These are phyloP conservation scores for Lactarius akahatsu DNA, from an alignment of 768 basidiomycete genomes.

Conservation along the genomic window DNA sequence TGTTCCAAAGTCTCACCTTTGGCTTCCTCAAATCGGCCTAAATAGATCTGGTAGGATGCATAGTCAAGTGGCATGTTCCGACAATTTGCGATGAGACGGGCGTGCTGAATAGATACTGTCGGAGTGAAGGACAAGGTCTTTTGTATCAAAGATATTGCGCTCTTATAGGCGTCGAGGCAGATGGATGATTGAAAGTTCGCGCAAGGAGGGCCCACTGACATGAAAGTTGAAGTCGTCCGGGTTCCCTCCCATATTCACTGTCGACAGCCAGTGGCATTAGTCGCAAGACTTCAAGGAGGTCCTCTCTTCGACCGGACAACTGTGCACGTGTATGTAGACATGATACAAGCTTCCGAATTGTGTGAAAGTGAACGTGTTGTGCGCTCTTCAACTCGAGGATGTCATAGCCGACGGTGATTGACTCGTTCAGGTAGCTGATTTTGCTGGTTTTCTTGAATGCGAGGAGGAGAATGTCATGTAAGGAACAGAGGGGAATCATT, in stretches of 20 bases:
- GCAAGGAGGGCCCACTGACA: background rate
- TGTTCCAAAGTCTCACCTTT: background rate
- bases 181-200: background rate
- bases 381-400: background rate
- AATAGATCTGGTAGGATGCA: background rate
- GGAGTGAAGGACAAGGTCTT: background rate
- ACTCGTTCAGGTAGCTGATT: background rate
- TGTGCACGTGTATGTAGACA: background rate
- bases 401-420: background rate
- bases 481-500: background rate
- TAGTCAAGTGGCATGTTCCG: background rate
- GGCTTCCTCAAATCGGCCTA: background rate
- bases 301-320: background rate
- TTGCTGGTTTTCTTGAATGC: background rate
- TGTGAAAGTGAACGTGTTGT: background rate
- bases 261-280: background rate
- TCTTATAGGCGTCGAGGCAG: background rate
- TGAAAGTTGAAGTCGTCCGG: background rate
- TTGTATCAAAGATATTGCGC: background rate
- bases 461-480: background rate
- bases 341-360: background rate
- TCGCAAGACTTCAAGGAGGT: background rate
- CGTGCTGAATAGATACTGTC: background rate
- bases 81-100: background rate
- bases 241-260: background rate